Conservation (phyloP, 345 rosid genomes). For the Microcos paniculata region DNA sequence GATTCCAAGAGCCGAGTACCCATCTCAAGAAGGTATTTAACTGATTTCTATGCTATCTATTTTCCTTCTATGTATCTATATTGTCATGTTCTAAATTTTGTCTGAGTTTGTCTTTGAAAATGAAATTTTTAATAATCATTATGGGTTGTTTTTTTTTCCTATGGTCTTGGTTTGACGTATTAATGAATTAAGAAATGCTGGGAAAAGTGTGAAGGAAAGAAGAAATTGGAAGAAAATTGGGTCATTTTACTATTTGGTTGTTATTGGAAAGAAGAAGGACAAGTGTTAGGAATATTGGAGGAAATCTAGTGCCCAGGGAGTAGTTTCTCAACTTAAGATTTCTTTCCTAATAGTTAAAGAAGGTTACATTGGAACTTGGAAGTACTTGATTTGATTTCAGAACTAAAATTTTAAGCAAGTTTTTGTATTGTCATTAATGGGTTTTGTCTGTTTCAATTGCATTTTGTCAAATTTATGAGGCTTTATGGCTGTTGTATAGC, state of each 20-base stretch:
- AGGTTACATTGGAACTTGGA: not conserved
- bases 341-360: not conserved
- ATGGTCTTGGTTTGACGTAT: not conserved
- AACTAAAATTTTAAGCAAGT: not conserved
- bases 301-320: not conserved
- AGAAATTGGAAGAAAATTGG: too few relatives aligned
- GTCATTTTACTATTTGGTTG: too few relatives aligned
- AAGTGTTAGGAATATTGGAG: too few relatives aligned
- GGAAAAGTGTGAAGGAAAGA: too few relatives aligned
- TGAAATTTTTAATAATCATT: not conserved
- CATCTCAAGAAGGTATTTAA: not conserved
- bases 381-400: not conserved
- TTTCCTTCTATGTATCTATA: too few relatives aligned
- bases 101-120: not conserved
- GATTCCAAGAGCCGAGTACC: not conserved
- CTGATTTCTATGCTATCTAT: not conserved
- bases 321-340: not conserved
- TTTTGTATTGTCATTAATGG: not conserved
- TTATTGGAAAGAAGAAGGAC: too few relatives aligned
- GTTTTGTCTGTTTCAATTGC: not conserved
- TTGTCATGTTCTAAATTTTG: not conserved
- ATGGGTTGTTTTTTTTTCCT: not conserved
- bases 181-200: not conserved
- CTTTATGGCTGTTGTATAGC: not conserved
- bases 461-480: not conserved